A percentile compares a stretch with the other conserved stretches of the same genome.
Conservation (phyloP, 768 basidiomycete genomes). For the Pleurotus eryngii region DNA sequence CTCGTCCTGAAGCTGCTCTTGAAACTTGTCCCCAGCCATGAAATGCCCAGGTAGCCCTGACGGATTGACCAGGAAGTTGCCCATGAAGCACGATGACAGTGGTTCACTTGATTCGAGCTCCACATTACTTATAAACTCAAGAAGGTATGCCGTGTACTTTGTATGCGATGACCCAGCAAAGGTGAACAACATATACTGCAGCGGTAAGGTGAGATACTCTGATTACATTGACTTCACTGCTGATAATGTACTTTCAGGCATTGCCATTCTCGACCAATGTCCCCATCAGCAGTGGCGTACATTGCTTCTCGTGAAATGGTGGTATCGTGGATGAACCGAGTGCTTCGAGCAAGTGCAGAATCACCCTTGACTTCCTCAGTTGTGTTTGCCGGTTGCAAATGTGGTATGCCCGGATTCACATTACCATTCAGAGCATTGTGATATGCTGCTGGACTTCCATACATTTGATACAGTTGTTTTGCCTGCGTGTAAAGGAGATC, state of each 20-base stretch:
- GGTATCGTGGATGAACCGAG: constrained; percentile 20
- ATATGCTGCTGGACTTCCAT: too few relatives aligned
- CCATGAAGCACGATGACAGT: constrained; percentile 18
- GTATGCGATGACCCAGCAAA: constrained; percentile 30
- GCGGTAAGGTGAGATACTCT: too few relatives aligned
- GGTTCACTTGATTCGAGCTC: constrained; percentile 25
- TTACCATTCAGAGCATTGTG: too few relatives aligned
- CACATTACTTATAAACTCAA: constrained; percentile 23
- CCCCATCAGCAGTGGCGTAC: constrained; percentile 26
- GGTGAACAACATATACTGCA: constrained; percentile 24
- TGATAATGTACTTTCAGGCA: constrained; percentile 21
- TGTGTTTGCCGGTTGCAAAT: too few relatives aligned
- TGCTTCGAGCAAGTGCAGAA: constrained; percentile 20
- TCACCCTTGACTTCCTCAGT: constrained; percentile 13
- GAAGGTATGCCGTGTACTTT: constrained; percentile 28
- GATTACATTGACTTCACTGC: too few relatives aligned
- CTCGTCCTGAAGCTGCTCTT: constrained; percentile 30
- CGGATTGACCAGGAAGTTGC: constrained; percentile 26
- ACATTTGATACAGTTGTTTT: too few relatives aligned
- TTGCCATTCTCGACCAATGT: constrained; percentile 29
- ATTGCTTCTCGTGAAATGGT: constrained; percentile 23
- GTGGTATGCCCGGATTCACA: too few relatives aligned
- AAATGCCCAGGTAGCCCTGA: constrained; percentile 20
- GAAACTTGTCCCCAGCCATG: constrained; percentile 26
- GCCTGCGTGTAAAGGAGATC: too few relatives aligned